Percentiles rank a stretch among this genome's conserved stretches.
These are phyloP conservation scores for Atkinsonella hypoxylon DNA, from an alignment of 2,329 filamentous ascomycete species.

Conservation along the genomic window DNA sequence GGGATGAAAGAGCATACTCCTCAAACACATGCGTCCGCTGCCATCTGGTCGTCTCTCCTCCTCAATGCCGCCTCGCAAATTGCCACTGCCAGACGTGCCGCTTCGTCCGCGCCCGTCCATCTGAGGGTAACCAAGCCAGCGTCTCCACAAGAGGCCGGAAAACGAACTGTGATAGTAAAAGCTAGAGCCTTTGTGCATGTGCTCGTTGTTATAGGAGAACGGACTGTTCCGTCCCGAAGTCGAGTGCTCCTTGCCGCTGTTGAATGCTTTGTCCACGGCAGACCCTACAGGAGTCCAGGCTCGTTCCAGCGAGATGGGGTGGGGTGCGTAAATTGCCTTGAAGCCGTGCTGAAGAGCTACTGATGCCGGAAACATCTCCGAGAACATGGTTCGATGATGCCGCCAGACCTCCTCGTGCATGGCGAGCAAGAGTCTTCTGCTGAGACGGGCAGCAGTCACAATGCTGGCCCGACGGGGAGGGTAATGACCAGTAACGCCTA, in stretches of 20 bases:
- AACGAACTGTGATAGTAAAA: conserved; percentile 83
- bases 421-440: conserved; percentile 49
- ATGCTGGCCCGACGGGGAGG: conserved; percentile 58
- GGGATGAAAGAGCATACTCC: conserved; percentile 70
- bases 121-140: conserved; percentile 58
- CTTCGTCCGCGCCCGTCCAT: conserved; percentile 38
- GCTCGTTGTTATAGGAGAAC: conserved; percentile 59
- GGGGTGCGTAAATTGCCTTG: conserved; percentile 70
- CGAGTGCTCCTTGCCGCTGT: conserved; percentile 57
- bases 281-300: conserved; percentile 52
- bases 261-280: conserved; percentile 66
- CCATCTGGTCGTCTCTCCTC: conserved; percentile 33
- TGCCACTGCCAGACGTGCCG: conserved; percentile 35
- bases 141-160: conserved; percentile 62
- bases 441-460: conserved; percentile 58
- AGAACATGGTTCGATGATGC: conserved; percentile 60
- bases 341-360: conserved; percentile 64
- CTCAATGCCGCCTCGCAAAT: conserved; percentile 36
- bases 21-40: conserved; percentile 62
- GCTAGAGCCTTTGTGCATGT: conserved; percentile 69
- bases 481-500: conserved; percentile 27
- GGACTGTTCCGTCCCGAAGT: conserved; percentile 53
- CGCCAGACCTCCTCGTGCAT: conserved; percentile 67
- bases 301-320: conserved; percentile 69
- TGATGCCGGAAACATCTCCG: conserved; percentile 66